Base-by-base conservation (phyloP, 371 early-diverging fungal genomes). In the Mucor indicus region DNA sequence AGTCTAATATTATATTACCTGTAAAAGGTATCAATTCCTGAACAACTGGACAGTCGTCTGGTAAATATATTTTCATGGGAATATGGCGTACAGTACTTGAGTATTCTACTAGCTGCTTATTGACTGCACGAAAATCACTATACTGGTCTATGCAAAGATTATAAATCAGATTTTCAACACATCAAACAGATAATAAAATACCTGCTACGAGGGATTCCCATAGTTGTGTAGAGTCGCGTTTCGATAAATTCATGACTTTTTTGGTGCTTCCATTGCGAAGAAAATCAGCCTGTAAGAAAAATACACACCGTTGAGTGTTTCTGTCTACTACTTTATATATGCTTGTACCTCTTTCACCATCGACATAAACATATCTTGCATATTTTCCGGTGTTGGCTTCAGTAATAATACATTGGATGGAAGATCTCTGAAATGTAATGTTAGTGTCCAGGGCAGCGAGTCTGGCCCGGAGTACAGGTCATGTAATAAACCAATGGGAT, bases 311-410 rank as follows among this genome's bases (percentile, higher is more conserved):
- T 16, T 17, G 19, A 20, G 3, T 3, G 4, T 19, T 20, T 35
- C 35, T 11, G n/a, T 9, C 5, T 7, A n/a, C 5, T 33, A 11
- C n/a, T 15, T 33, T 33, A 4, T 33, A 9, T 33, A 3, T 17
- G 2, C 33, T 16, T 19, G 33, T 62, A 82, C 87, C 76, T 89
- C 86, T 64, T 89, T 89, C 43, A 86, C 66, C 80, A 84, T 81
- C n/a, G 86, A 74, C 87, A 89, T 89, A 58, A 80, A 89, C 55
- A 81, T 81, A 48, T 85, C 84, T 50, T 79, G 84, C 23, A 79
- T 72, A 3, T 72, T 71, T 27, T 79, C 80, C 16, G 72, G 43
- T 5, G 75, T 70, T 8, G 76, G 83, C 19, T 62, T 65, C 32
- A 72, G 59, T 42, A 87, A 66, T 24, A 89, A 38, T 21, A 66